Base-by-base conservation (phyloP, 345 rosid species). In the Leavenworthia alabamica region DNA sequence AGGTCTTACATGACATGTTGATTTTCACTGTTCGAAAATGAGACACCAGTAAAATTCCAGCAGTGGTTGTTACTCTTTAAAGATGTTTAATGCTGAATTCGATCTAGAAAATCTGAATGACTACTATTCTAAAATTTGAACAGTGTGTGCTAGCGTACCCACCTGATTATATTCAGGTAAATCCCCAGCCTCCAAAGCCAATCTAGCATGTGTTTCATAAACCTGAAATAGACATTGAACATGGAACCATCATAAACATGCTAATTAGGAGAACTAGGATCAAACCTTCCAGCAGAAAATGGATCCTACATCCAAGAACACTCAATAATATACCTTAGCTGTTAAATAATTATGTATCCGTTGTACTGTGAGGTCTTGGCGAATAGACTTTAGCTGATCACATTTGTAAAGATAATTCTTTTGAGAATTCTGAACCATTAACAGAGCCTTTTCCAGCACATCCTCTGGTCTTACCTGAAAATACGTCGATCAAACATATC, bases 401-500 rank as follows among this genome's bases (percentile, higher is more conserved):
- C 99, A 94, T 78, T 90, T 94, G 48, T 78, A 84, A 43, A 90
- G 95, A 73, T 94, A 94, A 72, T 88, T 94, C 80, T 90, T 94
- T 62, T 79, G 89, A 61, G 96, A 86, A 75, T 70, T 80, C 56
- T 83, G 87, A 66, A 94, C 85, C 97, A 90, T 83, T 47, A 71
- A 50, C 62, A 94, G 77, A 77, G 99, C 95, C 51, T 82, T 88
- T 74, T 86, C 99, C 55, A 94, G 81, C 59, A 90, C 93, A 60
- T 88, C 97, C 79, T 94, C 99, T 57, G 99, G 93, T 63, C 99
- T 86, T 51, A 94, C 99, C 99, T 94, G 83, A 60, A 33, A n/a
- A 22, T 5, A 23, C 27, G 63, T 72, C 45, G 2, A 35, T 53
- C 3, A 52, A 39, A 66, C 37, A 39, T 20, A 29, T 46, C 36